Percentiles rank a stretch among this genome's conserved stretches.
These are phyloP conservation scores for Suillus ampliporus DNA, from an alignment of 768 basidiomycete genomes.

Conservation along the genomic window DNA sequence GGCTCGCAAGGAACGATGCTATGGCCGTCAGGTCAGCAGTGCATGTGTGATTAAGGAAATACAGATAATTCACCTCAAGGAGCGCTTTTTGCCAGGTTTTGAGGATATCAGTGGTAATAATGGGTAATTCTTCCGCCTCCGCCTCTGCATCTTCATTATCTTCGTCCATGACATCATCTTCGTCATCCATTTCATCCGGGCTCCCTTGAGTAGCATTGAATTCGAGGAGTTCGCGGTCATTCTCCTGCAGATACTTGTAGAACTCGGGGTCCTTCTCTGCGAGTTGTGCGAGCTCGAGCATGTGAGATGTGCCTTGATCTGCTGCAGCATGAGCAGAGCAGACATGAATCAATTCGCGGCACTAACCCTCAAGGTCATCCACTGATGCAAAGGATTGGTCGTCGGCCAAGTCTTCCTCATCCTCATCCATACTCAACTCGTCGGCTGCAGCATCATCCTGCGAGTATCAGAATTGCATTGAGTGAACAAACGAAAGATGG, in stretches of 20 bases:
- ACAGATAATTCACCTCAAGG: conserved; percentile 62
- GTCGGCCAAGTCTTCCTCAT: conserved; percentile 48
- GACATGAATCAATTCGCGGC: not conserved
- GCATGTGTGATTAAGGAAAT: not conserved
- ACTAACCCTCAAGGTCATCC: conserved; percentile 74
- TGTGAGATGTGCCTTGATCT: conserved; percentile 79
- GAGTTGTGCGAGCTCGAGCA: conserved; percentile 83
- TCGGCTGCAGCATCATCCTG: conserved; percentile 27
- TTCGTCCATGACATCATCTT: conserved; percentile 52
- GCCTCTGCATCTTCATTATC: conserved; percentile 46
- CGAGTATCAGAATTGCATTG: conserved; percentile 11
- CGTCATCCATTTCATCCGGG: conserved; percentile 51
- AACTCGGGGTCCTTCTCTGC: conserved; percentile 99
- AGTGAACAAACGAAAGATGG: conserved; percentile 10
- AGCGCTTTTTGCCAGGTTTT: conserved; percentile 88
- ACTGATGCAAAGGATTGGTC: conserved; percentile 79
- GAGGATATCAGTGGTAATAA: conserved; percentile 73
- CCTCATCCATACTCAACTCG: conserved; percentile 49
- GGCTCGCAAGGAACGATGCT: conserved; percentile 88
- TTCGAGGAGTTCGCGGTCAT: conserved; percentile 88
- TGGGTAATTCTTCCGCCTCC: conserved; percentile 49
- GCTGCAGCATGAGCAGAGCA: conserved; percentile 14
- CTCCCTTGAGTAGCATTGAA: conserved; percentile 60
- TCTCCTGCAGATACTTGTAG: conserved; percentile 96
- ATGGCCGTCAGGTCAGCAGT: conserved; percentile 12